Conservation (phyloP, 352 stramenopile genomes). For the Globisporangium solare region DNA sequence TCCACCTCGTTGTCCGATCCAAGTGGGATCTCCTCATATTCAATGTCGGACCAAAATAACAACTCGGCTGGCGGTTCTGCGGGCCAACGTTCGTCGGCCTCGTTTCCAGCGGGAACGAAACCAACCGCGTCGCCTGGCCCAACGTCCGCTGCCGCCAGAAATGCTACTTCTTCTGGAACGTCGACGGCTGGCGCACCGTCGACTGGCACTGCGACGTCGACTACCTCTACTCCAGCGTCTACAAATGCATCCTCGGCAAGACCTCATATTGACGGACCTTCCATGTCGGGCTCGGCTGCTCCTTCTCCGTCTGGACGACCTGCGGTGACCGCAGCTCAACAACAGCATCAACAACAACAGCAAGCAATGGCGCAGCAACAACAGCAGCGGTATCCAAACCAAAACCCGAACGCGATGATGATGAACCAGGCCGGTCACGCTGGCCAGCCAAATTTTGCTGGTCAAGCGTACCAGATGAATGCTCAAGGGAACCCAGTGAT, state of each 20-base stretch:
- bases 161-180: constrained; percentile 2
- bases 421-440: constrained; percentile 49
- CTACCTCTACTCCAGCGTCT: constrained; percentile 20
- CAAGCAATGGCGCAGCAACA: constrained; percentile 25
- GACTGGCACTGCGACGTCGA: constrained; percentile 15
- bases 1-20: constrained; percentile 9
- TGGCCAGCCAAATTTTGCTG: constrained; percentile 25
- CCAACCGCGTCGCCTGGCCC: constrained; percentile 1
- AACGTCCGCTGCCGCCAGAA: constrained; percentile 9
- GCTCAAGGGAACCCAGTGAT: constrained; percentile 28
- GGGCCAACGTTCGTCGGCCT: constrained; percentile 6
- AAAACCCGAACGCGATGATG: constrained; percentile 76
- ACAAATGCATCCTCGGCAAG: constrained; percentile 59
- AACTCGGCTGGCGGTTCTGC: background rate
- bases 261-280: constrained; percentile 54
- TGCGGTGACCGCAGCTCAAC: constrained; percentile 20
- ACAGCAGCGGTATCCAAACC: constrained; percentile 53
- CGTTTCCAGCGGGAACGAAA: constrained; percentile 11
- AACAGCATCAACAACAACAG: constrained; percentile 34
- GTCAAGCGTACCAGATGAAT: constrained; percentile 64
- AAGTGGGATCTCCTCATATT: constrained; percentile 10
- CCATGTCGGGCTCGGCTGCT: constrained; percentile 5
- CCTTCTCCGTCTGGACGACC: constrained; percentile 19
- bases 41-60: constrained; percentile 17
- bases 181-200: constrained; percentile 15